Evolutionary conservation across 202 grass and related monocot species (phyloP).

Genomic region (Cymbopogon flexuosus): DNA sequence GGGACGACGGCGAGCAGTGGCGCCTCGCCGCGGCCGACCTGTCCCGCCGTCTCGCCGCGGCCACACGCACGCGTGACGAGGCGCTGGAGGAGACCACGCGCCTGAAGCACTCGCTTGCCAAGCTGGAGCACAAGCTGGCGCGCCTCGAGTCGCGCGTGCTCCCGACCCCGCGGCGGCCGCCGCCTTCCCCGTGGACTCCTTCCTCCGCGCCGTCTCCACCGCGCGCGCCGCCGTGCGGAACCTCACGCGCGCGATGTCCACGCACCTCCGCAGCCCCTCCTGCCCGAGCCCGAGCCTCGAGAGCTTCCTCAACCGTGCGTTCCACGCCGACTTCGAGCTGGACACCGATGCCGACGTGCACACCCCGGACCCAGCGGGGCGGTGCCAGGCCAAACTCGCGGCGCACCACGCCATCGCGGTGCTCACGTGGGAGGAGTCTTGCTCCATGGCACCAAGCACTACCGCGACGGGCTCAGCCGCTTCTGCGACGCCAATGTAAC

Average conservation of each 20-base stretch:
- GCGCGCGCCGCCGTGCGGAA: too few species aligned
- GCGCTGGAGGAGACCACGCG: constrained; percentile 51
- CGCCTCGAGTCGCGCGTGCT: constrained; percentile 48
- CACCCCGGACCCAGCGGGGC: constrained; percentile 48
- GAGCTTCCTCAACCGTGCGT: too few species aligned
- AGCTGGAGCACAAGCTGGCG: constrained; percentile 65
- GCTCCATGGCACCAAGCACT: constrained; percentile 73
- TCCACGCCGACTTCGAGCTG: too few species aligned
- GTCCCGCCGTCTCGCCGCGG: constrained; percentile 55
- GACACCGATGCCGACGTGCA: constrained; percentile 33
- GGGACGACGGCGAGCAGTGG: constrained; percentile 51
- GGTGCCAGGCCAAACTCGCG: constrained; percentile 58
- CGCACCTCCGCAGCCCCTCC: too few species aligned
- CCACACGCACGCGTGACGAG: constrained; percentile 73
- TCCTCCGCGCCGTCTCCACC: too few species aligned
- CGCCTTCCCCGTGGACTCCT: too few species aligned
- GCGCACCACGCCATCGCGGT: constrained; percentile 47
- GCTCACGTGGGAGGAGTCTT: constrained; percentile 86
- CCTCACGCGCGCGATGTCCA: too few species aligned
- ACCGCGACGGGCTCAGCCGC: constrained; percentile 74
- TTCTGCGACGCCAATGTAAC: constrained; percentile 97
- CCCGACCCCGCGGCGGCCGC: not conserved
- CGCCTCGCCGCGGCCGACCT: constrained; percentile 64
- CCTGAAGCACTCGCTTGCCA: constrained; percentile 58
- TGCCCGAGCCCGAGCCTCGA: too few species aligned